phyloP scores from a whole-genome alignment of 768 basidiomycete species.

The Termitomyces sp. region DNA sequence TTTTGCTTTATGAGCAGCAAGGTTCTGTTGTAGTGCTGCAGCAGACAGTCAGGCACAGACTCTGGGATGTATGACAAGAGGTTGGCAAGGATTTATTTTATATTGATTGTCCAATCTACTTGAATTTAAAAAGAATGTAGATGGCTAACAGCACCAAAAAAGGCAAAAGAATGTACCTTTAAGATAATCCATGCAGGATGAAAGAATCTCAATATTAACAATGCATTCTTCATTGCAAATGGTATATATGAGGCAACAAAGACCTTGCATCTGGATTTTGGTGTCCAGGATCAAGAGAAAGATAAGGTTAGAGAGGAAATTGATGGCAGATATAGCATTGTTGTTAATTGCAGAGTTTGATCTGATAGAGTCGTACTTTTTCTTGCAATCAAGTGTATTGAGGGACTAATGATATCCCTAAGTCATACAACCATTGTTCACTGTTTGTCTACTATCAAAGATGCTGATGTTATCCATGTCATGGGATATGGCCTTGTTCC shows the following conservation, averaged over 20 bases:
- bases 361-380: constrained; percentile 34
- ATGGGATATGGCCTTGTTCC: constrained; percentile 85
- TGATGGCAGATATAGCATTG: constrained; percentile 50
- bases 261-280: constrained; percentile 50
- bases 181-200: constrained; percentile 47
- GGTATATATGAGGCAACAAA: constrained; percentile 35
- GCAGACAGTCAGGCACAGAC: constrained; percentile 37
- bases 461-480: constrained; percentile 79
- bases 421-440: constrained; percentile 80
- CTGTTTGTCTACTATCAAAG: constrained; percentile 79
- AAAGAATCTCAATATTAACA: constrained; percentile 53
- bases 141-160: not conserved
- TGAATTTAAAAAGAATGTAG: not conserved
- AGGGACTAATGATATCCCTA: constrained; percentile 14
- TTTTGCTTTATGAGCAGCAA: constrained; percentile 45
- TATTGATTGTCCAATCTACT: constrained; percentile 45
- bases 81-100: constrained; percentile 39
- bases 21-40: constrained; percentile 49
- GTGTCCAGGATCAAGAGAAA: constrained; percentile 53
- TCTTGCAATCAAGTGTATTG: not conserved
- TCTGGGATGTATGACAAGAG: constrained; percentile 42
- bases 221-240: constrained; percentile 31
- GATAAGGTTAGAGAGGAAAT: constrained; percentile 39
- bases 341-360: constrained; percentile 50
- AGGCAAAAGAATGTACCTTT: constrained; percentile 34